A percentile compares a stretch with the other conserved stretches of the same genome.
Conservation (phyloP, 805 yeast species). For the Saccharomycopsis babjevae region DNA sequence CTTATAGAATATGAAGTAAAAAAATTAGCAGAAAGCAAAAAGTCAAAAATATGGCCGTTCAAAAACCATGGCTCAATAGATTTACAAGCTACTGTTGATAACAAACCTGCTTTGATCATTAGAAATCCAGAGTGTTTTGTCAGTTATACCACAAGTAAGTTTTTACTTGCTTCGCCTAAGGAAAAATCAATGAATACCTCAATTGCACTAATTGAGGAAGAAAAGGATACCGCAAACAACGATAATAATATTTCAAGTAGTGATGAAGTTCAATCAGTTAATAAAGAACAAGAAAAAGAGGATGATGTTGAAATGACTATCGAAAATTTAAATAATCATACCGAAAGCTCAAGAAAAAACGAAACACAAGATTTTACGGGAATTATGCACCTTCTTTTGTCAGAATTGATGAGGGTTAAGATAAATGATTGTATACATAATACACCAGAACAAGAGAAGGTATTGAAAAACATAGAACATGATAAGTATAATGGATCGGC, state of each 20-base stretch:
- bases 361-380: constrained; percentile 32
- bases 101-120: constrained; percentile 35
- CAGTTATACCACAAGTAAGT: constrained; percentile 25
- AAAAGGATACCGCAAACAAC: constrained; percentile 10
- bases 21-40: constrained; percentile 33
- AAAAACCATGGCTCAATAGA: constrained; percentile 29
- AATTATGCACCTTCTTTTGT: constrained; percentile 49
- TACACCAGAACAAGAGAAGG: constrained; percentile 19
- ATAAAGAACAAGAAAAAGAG: constrained; percentile 17
- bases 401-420: constrained; percentile 49
- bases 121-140: constrained; percentile 35
- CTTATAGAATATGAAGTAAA: constrained; percentile 30
- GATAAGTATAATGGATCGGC: constrained; percentile 14
- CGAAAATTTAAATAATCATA: background rate
- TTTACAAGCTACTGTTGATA: constrained; percentile 37
- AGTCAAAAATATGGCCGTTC: constrained; percentile 2
- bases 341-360: constrained; percentile 20
- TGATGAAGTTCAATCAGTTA: background rate
- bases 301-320: constrained; percentile 25
- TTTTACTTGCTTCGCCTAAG: constrained; percentile 27
- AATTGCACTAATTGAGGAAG: constrained; percentile 5
- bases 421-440: constrained; percentile 26
- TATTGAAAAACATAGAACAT: constrained; percentile 9
- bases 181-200: constrained; percentile 6
- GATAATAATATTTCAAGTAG: background rate